Evolutionary conservation across 306 rosid species (phyloP), one percentile per base, ranked within the genome.

Genomic region (Quercus dentata): DNA sequence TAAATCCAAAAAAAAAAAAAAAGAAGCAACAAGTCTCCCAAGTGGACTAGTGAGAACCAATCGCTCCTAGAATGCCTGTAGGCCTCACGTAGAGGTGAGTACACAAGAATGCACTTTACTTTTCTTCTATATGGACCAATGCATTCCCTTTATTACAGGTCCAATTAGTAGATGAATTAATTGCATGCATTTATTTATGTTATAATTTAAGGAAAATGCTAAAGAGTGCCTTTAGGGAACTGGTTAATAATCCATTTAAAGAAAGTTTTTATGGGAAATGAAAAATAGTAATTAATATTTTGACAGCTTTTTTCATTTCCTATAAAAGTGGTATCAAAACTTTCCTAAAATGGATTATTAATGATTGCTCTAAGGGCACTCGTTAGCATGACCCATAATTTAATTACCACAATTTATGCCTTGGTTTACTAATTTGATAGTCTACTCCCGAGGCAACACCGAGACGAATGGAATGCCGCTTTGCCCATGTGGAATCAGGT

Each of bases 391-490:
- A 21, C 21, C 21, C 21, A 64, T 54, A 64, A 62, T 61, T 41
- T 51, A 70, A 76, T 73, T 90, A 92, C 99, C 98, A 95, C 88
- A 71, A 95, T 93, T 83, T 92, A 95, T 31, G 98, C 98, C 76
- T 95, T 95, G 96, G 83, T 95, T 95, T 74, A 89, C 92, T 5
- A 98, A 95, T 82, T 86, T 91, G 90, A 95, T 87, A 71, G 88
- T 93, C 94, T 98, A 91, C 80, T 92, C 99, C 83, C 83, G 78
- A 91, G 90, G 86, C 84, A 91, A 85, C 86, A 83, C 78, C 74
- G 83, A 62, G 92, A 87, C 62, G 92, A 73, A 74, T 85, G 89
- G 86, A 81, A 83, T 27, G 84, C 91, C 41, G 80, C 88, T 83
- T 79, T 88, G 77, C 97, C 96, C 17, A 95, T 80, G 81, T 94